Conservation (phyloP, 169 alveolate genomes). For the Plasmodium reichenowi region DNA sequence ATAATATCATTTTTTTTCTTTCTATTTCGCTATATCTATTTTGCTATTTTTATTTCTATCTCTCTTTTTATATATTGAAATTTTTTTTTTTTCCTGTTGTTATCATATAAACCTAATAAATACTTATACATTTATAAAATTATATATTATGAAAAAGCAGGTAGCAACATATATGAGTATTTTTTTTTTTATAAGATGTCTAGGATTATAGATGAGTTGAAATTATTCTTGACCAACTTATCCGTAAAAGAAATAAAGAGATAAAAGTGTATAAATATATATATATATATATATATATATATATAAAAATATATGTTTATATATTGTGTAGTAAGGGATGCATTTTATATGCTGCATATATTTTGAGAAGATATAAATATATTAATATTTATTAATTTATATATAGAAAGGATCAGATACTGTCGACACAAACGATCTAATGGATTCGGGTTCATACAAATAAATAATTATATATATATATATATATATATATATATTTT, state of each 20-base stretch:
- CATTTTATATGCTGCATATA: not conserved
- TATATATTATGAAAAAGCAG: too few relatives aligned
- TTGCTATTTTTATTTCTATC: not conserved
- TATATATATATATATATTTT: not conserved
- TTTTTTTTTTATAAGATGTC: conserved; percentile 35
- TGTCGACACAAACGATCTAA: conserved; percentile 47
- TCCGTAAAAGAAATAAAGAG: conserved; percentile 6
- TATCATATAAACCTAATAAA: not conserved
- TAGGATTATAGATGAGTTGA: conserved; percentile 55
- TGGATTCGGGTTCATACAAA: conserved; percentile 35
- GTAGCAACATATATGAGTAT: too few relatives aligned
- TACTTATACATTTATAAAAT: not conserved
- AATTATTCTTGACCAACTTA: conserved; percentile 52
- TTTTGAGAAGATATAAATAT: not conserved
- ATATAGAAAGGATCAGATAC: conserved; percentile 57
- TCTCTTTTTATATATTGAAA: not conserved
- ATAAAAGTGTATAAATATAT: too few relatives aligned
- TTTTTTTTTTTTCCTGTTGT: conserved; percentile 1
- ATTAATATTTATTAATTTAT: not conserved
- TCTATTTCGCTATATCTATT: not conserved
- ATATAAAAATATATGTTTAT: not conserved
- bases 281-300: too few relatives aligned
- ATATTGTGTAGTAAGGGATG: not conserved
- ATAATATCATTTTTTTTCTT: not conserved
- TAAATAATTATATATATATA: not conserved